Evolutionary conservation across 2,329 filamentous ascomycete genomes (phyloP).

Genomic region (Colletotrichum orchidophilum): DNA sequence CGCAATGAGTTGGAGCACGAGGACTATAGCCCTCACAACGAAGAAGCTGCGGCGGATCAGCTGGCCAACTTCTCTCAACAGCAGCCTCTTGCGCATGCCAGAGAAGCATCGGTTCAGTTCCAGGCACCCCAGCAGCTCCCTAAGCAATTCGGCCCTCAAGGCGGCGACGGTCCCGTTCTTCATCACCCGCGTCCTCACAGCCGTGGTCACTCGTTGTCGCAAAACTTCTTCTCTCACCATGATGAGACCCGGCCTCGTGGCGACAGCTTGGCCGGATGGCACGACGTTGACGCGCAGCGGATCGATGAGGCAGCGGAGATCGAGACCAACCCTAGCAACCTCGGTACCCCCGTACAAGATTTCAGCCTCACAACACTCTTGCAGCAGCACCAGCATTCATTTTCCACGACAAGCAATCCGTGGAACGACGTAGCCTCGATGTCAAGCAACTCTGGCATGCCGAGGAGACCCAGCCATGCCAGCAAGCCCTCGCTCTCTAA

Average conservation of each 20-base stretch:
- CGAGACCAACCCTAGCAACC: constrained; percentile 78
- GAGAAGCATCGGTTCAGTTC: constrained; percentile 59
- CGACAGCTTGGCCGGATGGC: constrained; percentile 50
- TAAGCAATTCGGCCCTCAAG: constrained; percentile 62
- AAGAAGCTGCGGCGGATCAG: constrained; percentile 40
- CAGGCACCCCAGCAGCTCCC: constrained; percentile 60
- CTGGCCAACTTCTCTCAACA: constrained; percentile 7
- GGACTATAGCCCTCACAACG: constrained; percentile 74
- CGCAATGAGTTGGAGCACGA: constrained; percentile 82
- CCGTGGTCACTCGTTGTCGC: constrained; percentile 75
- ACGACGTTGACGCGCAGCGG: constrained; percentile 50
- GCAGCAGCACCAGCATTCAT: constrained; percentile 61
- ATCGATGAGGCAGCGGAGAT: constrained; percentile 70
- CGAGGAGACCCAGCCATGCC: constrained; percentile 64
- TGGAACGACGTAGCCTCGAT: constrained; percentile 65
- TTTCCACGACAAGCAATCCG: constrained; percentile 69
- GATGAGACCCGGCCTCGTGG: constrained; percentile 50
- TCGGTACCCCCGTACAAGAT: constrained; percentile 69
- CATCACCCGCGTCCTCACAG: constrained; percentile 81
- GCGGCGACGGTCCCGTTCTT: constrained; percentile 64
- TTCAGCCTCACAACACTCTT: constrained; percentile 55
- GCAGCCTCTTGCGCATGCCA: constrained; percentile 46
- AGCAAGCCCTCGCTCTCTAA: constrained; percentile 79
- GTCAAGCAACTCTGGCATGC: constrained; percentile 44
- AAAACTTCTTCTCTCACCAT: constrained; percentile 70